Base-by-base conservation (phyloP, 306 rosid genomes). In the Pueraria montana region DNA sequence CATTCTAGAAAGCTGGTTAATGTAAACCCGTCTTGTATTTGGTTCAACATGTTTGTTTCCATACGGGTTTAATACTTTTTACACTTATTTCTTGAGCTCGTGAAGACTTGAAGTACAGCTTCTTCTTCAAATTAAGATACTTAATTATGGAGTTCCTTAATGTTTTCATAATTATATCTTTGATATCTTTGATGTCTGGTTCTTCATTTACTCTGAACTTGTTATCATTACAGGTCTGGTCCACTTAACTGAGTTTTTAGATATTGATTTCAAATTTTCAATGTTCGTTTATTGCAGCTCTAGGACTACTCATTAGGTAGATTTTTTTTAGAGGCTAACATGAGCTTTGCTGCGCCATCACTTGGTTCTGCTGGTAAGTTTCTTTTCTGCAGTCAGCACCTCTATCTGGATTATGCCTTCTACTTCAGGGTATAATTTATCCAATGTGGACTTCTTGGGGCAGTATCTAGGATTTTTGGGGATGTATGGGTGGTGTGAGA, bases 281-380 rank as follows among this genome's bases (percentile, higher is more conserved):
- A 16, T 73, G 74, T 84, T 84, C 82, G 63, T 13, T 55, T 45
- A 0, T 86, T 82, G 88, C 96, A 93, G 98, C 81, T 82, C 81
- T 66, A 58, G 58, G 50, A 64, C 62, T 73, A 70, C 45, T 64
- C 34, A 62, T 42, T 84, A 32, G 88, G 85, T 75, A 83, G 80
- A n/a, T 82, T 70, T 78, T 73, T 78, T 77, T 84, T 26, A 82
- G 86, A 71, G 82, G 83, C 85, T 58, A 90, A 82, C 53, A 96
- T 96, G 99, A 96, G 94, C 91, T 88, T 92, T 45, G 78, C 90
- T 68, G 91, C 91, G 50, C 87, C 98, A 74, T 89, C 97, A 53
- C 62, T 90, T 74, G 88, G 93, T 86, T 85, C 98, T 82, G 91
- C 94, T 80, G 97, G 99, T 95, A 84, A 77, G 97, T 87, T 71